Evolutionary conservation across 2,329 filamentous ascomycete genomes (phyloP).

Genomic region (Colletotrichum sp.): DNA sequence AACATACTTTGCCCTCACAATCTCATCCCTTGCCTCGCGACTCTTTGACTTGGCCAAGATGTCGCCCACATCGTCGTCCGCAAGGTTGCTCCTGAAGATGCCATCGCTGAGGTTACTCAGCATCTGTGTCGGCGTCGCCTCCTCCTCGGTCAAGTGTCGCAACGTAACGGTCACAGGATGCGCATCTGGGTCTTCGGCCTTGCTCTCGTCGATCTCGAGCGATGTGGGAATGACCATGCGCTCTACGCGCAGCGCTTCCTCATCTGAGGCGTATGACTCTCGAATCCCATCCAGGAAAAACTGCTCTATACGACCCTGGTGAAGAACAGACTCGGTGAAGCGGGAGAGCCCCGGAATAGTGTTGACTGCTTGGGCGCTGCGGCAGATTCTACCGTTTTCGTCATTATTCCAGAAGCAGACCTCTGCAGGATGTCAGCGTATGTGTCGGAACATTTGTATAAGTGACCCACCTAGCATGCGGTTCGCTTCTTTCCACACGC

Average conservation of each 20-base stretch:
- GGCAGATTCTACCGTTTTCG: conserved; percentile 57
- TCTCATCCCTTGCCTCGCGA: conserved; percentile 39
- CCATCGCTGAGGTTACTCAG: conserved; percentile 49
- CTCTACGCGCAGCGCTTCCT: conserved; percentile 55
- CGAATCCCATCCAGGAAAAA: conserved; percentile 69
- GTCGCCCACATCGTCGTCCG: conserved; percentile 60
- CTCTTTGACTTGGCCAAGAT: conserved; percentile 29
- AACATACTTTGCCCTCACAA: conserved; percentile 65
- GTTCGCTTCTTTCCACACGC: conserved; percentile 69
- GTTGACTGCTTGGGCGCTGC: conserved; percentile 68
- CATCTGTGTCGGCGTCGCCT: conserved; percentile 51
- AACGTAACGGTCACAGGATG: conserved; percentile 68
- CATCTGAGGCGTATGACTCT: conserved; percentile 46
- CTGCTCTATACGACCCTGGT: conserved; percentile 74
- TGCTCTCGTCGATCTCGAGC: conserved; percentile 57
- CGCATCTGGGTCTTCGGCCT: conserved; percentile 51
- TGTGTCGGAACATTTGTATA: neutral
- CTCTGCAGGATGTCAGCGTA: neutral
- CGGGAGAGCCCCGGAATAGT: conserved; percentile 65
- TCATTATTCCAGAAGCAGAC: conserved; percentile 64
- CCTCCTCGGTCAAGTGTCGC: conserved; percentile 62
- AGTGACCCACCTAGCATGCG: conserved; percentile 64
- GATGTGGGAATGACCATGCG: conserved; percentile 63
- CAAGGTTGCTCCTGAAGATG: conserved; percentile 64
- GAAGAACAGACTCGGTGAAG: conserved; percentile 71